phyloP scores from a whole-genome alignment of 805 yeast genomes.

The Cyberlindnera euphorbiae region DNA sequence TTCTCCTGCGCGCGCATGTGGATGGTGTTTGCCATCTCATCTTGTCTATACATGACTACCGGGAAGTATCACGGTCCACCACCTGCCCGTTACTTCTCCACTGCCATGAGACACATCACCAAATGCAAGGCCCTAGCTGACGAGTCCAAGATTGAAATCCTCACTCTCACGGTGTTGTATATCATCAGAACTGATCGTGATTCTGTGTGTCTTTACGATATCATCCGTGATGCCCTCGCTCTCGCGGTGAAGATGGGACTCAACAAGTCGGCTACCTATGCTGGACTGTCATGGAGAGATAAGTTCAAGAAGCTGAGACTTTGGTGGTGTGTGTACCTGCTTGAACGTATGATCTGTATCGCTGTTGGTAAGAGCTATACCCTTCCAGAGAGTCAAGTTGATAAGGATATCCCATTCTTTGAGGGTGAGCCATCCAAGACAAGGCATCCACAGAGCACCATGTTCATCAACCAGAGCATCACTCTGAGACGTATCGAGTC shows the following conservation, averaged over 20 bases:
- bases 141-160: constrained; percentile 46
- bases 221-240: constrained; percentile 48
- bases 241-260: constrained; percentile 36
- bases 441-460: constrained; percentile 18
- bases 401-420: constrained; percentile 44
- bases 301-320: constrained; percentile 43
- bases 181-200: constrained; percentile 59
- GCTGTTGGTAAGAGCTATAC: constrained; percentile 57
- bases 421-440: constrained; percentile 38
- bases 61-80: constrained; percentile 52
- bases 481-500: constrained; percentile 56
- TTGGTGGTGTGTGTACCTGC: constrained; percentile 61
- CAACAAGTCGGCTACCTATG: constrained; percentile 34
- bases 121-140: constrained; percentile 37
- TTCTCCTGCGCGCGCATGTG: constrained; percentile 53
- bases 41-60: constrained; percentile 49
- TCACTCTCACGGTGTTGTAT: constrained; percentile 48
- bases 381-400: constrained; percentile 47
- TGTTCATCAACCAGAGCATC: constrained; percentile 52
- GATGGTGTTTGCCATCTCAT: constrained; percentile 47
- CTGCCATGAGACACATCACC: constrained; percentile 53
- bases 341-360: constrained; percentile 57
- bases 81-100: constrained; percentile 52
- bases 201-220: constrained; percentile 47
- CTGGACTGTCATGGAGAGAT: constrained; percentile 22